These are phyloP conservation scores for Penicillium sp. DNA, from an alignment of 2,329 filamentous ascomycete genomes.

Conservation along the genomic window DNA sequence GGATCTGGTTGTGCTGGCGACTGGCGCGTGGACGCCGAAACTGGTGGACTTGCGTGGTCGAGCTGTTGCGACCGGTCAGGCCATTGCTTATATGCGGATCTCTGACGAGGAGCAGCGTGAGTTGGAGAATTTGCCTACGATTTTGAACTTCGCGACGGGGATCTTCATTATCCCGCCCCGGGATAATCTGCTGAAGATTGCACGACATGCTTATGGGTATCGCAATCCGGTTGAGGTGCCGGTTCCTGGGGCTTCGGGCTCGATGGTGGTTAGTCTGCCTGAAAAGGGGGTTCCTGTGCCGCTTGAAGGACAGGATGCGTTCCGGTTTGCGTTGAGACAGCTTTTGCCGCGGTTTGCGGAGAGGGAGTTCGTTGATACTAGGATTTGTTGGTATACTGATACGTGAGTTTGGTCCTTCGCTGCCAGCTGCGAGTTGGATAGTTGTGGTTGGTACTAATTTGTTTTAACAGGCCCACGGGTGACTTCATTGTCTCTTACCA, in stretches of 20 bases:
- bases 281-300: slow-evolving; percentile 33
- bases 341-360: slow-evolving; percentile 54
- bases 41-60: slow-evolving; percentile 70
- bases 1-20: slow-evolving; percentile 68
- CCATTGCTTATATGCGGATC: slow-evolving; percentile 67
- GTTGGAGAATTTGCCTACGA: slow-evolving; percentile 59
- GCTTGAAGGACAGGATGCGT: slow-evolving; percentile 52
- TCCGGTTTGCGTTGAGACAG: slow-evolving; percentile 53
- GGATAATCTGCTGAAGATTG: slow-evolving; percentile 56
- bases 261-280: slow-evolving; percentile 35
- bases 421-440: not conserved
- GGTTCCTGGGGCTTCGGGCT: slow-evolving; percentile 19
- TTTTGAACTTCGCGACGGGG: slow-evolving; percentile 42
- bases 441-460: not conserved
- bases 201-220: slow-evolving; percentile 62
- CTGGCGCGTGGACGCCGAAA: slow-evolving; percentile 75
- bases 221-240: slow-evolving; percentile 35
- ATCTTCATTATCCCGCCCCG: slow-evolving; percentile 50
- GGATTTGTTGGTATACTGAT: slow-evolving; percentile 69
- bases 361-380: slow-evolving; percentile 53
- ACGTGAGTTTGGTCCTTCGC: slow-evolving; percentile 38
- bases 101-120: slow-evolving; percentile 59
- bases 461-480: slow-evolving; percentile 43
- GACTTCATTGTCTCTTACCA: slow-evolving; percentile 66
- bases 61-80: slow-evolving; percentile 72